Conservation (phyloP, 371 early-diverging fungal genomes). For the Capniomyces stellatus region DNA sequence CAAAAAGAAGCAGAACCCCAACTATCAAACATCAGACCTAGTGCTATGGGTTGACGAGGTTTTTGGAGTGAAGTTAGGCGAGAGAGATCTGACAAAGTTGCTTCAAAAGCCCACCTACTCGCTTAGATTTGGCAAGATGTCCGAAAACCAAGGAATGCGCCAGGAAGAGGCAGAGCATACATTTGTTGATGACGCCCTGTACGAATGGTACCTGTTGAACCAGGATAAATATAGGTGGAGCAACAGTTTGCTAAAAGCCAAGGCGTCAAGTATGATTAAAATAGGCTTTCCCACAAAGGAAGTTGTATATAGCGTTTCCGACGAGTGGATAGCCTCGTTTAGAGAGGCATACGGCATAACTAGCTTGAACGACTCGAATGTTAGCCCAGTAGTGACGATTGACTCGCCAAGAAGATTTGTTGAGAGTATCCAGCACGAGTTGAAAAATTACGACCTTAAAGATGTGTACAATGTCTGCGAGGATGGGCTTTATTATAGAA, state of each 20-base stretch:
- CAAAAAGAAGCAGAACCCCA: neutral
- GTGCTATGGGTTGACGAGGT: neutral
- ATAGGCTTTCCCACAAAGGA: neutral
- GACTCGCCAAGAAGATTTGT: neutral
- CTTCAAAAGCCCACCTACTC: neutral
- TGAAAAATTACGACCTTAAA: neutral
- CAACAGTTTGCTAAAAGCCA: neutral
- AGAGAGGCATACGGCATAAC: neutral
- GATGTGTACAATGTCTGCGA: constrained; percentile 1
- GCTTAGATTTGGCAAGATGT: neutral
- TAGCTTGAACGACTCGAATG: neutral
- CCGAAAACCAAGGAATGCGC: neutral
- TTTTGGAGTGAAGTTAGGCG: neutral
- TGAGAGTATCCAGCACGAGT: neutral
- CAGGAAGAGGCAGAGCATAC: constrained; percentile 3
- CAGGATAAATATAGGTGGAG: neutral
- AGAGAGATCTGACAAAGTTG: neutral
- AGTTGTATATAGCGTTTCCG: neutral
- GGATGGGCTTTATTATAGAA: neutral
- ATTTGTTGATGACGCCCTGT: constrained; percentile 4
- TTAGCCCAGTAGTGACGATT: neutral
- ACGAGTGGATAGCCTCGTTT: neutral
- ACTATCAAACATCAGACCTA: neutral
- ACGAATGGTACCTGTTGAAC: constrained; percentile 3
- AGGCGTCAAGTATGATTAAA: neutral